A percentile compares a stretch with the other conserved stretches of the same genome.
phyloP scores from a whole-genome alignment of 371 early-diverging fungal genomes.

The Sporodiniella umbellata region DNA sequence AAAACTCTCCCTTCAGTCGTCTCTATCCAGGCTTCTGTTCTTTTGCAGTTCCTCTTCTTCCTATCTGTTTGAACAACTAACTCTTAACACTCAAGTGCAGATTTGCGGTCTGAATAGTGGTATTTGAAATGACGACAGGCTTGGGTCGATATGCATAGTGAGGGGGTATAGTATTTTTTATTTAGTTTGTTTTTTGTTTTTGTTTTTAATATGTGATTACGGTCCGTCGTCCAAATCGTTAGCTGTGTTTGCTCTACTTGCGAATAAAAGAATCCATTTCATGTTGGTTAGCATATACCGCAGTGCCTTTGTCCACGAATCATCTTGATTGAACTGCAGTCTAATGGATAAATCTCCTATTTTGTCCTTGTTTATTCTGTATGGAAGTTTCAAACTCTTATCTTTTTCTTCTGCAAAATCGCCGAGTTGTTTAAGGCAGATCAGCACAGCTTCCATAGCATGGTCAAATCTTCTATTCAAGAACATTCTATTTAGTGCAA shows the following conservation, averaged over 20 bases:
- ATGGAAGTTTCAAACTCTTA: conserved; percentile 75
- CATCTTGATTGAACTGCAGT: conserved; percentile 86
- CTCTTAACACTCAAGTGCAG: too few relatives aligned
- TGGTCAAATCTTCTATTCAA: conserved; percentile 85
- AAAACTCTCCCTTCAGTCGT: too few relatives aligned
- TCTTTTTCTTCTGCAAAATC: conserved; percentile 77
- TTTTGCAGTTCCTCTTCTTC: too few relatives aligned
- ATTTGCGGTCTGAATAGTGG: too few relatives aligned
- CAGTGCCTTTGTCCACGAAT: conserved; percentile 89
- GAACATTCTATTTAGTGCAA: conserved; percentile 73
- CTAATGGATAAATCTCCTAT: conserved; percentile 85
- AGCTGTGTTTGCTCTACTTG: conserved; percentile 43
- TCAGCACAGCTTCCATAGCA: conserved; percentile 87
- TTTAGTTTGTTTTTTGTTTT: too few relatives aligned
- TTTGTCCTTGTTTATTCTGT: conserved; percentile 86
- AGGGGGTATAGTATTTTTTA: background rate
- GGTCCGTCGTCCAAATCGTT: conserved; percentile 6
- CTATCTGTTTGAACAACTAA: too few relatives aligned
- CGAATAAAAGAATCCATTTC: conserved; percentile 81
- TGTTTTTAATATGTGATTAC: too few relatives aligned
- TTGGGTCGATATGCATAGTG: too few relatives aligned
- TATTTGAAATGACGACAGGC: too few relatives aligned
- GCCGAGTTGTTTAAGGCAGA: conserved; percentile 85
- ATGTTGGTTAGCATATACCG: conserved; percentile 85
- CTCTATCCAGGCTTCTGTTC: too few relatives aligned